Evolutionary conservation across 768 basidiomycete genomes (phyloP).

Genomic region (Serendipita sp.): DNA sequence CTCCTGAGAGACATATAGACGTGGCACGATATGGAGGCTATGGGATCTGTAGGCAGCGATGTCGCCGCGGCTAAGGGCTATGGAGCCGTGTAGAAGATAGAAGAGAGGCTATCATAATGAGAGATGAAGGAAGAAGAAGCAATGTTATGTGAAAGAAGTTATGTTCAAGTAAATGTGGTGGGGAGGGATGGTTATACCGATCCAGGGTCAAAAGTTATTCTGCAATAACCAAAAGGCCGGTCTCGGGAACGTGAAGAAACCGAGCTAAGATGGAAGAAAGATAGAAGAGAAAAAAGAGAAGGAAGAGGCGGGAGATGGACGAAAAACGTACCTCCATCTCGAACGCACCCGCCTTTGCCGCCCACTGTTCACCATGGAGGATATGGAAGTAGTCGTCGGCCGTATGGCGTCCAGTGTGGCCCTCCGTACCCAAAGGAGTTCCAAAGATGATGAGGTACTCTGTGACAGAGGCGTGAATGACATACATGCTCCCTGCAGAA

Average conservation of each 20-base stretch:
- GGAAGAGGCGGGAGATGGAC: background rate
- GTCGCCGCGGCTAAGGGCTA: too few species aligned
- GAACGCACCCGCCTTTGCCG: constrained; percentile 64
- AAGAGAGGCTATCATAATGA: too few species aligned
- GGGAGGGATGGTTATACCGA: background rate
- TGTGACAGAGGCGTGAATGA: constrained; percentile 91
- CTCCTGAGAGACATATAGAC: too few species aligned
- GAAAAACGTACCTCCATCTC: constrained; percentile 47
- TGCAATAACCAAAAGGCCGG: background rate
- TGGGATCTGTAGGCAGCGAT: too few species aligned
- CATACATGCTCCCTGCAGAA: constrained; percentile 57
- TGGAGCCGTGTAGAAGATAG: too few species aligned
- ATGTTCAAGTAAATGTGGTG: too few species aligned
- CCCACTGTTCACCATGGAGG: constrained; percentile 87
- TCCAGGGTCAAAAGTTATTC: too few species aligned
- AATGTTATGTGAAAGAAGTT: too few species aligned
- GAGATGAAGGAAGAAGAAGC: too few species aligned
- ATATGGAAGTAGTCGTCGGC: constrained; percentile 99
- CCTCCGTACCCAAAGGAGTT: constrained; percentile 92
- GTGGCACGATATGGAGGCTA: too few species aligned
- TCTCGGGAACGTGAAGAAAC: background rate
- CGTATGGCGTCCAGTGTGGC: constrained; percentile 83
- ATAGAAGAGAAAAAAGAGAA: background rate
- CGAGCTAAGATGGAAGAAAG: background rate
- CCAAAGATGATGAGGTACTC: constrained; percentile 96